Conservation (phyloP, 345 rosid species). For the Brassica incana region DNA sequence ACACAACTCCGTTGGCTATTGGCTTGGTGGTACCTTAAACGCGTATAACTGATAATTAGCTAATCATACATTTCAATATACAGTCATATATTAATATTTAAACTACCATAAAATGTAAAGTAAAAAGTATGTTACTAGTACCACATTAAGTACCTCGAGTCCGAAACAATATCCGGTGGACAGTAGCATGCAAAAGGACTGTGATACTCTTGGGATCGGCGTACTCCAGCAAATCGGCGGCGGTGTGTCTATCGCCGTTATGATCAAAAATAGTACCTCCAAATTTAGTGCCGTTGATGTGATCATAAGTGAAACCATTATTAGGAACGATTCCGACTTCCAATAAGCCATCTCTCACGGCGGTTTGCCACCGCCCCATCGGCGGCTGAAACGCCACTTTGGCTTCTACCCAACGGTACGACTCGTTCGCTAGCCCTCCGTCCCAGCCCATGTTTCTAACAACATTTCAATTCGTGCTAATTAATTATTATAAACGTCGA, state of each 20-base stretch:
- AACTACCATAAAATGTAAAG: neutral
- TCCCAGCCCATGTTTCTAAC: slow-evolving; percentile 55
- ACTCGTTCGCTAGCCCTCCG: slow-evolving; percentile 47
- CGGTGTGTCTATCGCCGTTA: slow-evolving; percentile 65
- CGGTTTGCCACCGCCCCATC: slow-evolving; percentile 65
- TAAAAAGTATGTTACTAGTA: neutral
- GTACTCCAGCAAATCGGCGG: slow-evolving; percentile 67
- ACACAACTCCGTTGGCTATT: slow-evolving; percentile 59
- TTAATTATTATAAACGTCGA: neutral
- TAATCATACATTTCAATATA: neutral
- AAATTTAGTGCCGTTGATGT: slow-evolving; percentile 65
- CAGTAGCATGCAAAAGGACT: slow-evolving; percentile 63
- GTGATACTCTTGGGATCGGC: slow-evolving; percentile 52
- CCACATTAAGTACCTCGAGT: slow-evolving; percentile 31
- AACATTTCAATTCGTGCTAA: slow-evolving; percentile 14
- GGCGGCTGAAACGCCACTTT: slow-evolving; percentile 54
- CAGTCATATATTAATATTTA: neutral
- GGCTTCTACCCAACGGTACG: slow-evolving; percentile 67
- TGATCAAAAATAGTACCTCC: slow-evolving; percentile 73
- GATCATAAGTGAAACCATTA: slow-evolving; percentile 74
- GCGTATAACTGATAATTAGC: neutral
- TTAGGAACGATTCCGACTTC: slow-evolving; percentile 63
- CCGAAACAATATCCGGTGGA: slow-evolving; percentile 48
- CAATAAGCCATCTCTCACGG: slow-evolving; percentile 65
- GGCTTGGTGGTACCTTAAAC: slow-evolving; percentile 40